Base-by-base conservation (phyloP, 2,329 filamentous ascomycete genomes). In the Beauveria rudraprayagi region DNA sequence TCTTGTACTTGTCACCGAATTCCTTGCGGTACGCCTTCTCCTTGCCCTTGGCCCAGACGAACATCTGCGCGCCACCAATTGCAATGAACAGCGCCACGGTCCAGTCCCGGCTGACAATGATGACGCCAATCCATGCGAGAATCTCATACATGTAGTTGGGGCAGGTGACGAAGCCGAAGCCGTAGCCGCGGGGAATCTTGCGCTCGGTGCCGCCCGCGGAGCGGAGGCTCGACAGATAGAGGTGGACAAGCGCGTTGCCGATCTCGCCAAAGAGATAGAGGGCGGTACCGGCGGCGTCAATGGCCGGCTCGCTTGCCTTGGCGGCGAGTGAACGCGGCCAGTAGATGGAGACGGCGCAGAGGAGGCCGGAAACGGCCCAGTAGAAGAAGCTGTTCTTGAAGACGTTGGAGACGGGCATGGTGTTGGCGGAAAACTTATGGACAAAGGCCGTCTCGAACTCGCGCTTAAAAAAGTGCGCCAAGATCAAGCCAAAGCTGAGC, bases 91-190 rank as follows among this genome's bases (percentile, higher is more conserved):
- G 67, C 17, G 86, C 78, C 0, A 94, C 90, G 56, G 86, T 83
- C 79, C 89, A 88, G 76, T 88, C 92, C 69, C 90, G 87, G 68
- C 86, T 92, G 59, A 93, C 83, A 48, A 96, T 72, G 67, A 89
- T 87, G 60, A 97, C 81, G 28, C 92, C 92, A 34, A 90, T 68
- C 94, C 94, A 99, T 0, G 92, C 85, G 43, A 96, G 73, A 7
- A 90, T 81, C 77, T 99, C 94, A 68, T 95, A 97, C 79, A 96
- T 85, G 79, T 99, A 99, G 78, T 99, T 99, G 47, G 94, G 94
- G 78, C 92, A 96, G 14, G 94, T 99, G 57, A 99, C 93, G 41
- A 90, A 76, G 65, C 79, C 80, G 75, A 97, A 97, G 34, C 92
- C 91, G 62, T 93, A 85, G 28, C 94, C 94, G 61, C 80, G 80